These are phyloP conservation scores for Alternaria postmessia DNA, from an alignment of 2,329 filamentous ascomycete species.

Conservation along the genomic window DNA sequence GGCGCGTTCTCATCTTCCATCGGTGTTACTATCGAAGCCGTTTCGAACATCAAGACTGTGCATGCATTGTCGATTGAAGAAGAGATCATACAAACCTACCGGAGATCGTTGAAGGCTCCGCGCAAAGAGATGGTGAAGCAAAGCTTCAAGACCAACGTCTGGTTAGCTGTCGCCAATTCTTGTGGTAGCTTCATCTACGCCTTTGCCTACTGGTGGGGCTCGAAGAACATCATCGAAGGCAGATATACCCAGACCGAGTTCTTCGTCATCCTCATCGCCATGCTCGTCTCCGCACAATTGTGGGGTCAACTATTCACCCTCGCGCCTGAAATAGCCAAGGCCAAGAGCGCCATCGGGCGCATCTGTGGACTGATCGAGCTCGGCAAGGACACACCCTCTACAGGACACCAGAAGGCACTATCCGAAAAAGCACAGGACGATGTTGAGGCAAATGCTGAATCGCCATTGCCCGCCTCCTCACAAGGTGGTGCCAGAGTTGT, in stretches of 20 bases:
- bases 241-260: slow-evolving; percentile 73
- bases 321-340: slow-evolving; percentile 76
- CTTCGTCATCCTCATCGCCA: slow-evolving; percentile 75
- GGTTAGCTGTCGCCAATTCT: slow-evolving; percentile 67
- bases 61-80: slow-evolving; percentile 62
- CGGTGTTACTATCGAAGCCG: slow-evolving; percentile 61
- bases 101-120: slow-evolving; percentile 56
- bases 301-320: slow-evolving; percentile 79
- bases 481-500: slow-evolving; percentile 60
- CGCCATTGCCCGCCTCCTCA: slow-evolving; percentile 71
- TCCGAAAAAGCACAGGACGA: slow-evolving; percentile 63
- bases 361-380: slow-evolving; percentile 69
- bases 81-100: slow-evolving; percentile 57
- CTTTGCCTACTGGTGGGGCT: slow-evolving; percentile 82
- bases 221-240: slow-evolving; percentile 72
- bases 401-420: slow-evolving; percentile 86
- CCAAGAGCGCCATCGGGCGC: slow-evolving; percentile 74
- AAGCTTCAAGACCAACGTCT: slow-evolving; percentile 64
- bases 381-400: slow-evolving; percentile 26
- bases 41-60: slow-evolving; percentile 62
- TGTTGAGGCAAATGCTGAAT: slow-evolving; percentile 42
- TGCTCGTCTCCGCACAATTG: slow-evolving; percentile 76
- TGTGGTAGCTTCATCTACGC: slow-evolving; percentile 74
- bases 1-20: slow-evolving; percentile 61
- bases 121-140: slow-evolving; percentile 60